Evolutionary conservation across 768 basidiomycete genomes (phyloP), one percentile per base, ranked within the genome.

Genomic region (Leccinum uliginosum): DNA sequence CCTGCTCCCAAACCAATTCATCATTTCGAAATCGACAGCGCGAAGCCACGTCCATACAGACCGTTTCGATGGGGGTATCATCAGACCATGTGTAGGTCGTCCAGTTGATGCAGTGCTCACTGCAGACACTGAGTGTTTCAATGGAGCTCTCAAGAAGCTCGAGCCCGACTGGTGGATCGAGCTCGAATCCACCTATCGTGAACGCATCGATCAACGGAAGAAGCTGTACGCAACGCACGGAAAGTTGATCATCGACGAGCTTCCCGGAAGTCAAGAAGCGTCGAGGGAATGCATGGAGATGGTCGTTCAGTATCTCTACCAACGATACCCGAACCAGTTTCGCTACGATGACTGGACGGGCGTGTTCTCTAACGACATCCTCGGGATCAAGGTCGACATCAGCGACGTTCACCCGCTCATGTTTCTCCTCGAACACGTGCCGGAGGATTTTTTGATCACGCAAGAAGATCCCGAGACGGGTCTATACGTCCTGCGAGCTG

Each of bases 131-230:
- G 29, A 61, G 2, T 3, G 9, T 23, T 44, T 21, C 40, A 11
- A 43, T 50, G 47, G 50, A 72, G 82, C 80, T 29, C 61, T 83
- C 24, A 75, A 74, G 67, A 73, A 68, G 45, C 70, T 83, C 60
- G 81, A 83, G 50, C 76, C 78, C 4, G 79, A 83, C 59, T 81
- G 75, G 67, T 82, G 80, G 80, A 67, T 83, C n/a, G 82, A 83
- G 55, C 73, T 83, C 15, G 80, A 83, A 59, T 79, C 78, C 6
- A 79, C 80, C 0, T 82, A 83, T 62, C 66, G 68, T 0, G 68
- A 73, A 47, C 74, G 78, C 32, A 72, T 83, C 32, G 59, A 66
- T 2, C 76, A 82, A 44, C 72, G 81, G 34, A 74, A 73, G 56
- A 58, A 65, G 26, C 69, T 82, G 9, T 74, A 77, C 54, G 58